Conservation (phyloP, 306 rosid species). For the Alnus glutinosa region DNA sequence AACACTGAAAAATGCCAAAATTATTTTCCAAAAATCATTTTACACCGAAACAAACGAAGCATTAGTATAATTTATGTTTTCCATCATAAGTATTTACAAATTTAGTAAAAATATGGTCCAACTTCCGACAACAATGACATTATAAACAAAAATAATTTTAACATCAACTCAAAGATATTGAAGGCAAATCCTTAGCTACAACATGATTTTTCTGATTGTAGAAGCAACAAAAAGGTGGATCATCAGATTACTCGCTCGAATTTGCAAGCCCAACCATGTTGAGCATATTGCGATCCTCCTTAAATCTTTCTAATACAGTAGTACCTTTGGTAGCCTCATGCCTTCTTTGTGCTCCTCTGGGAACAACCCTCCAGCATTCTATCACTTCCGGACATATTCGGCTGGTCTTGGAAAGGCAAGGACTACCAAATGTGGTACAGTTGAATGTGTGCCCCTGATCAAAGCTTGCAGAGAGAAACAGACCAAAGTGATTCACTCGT, state of each 20-base stretch:
- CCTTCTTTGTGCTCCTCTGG: constrained; percentile 43
- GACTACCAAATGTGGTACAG: constrained; percentile 86
- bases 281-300: constrained; percentile 78
- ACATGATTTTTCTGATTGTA: not conserved
- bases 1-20: too few relatives aligned
- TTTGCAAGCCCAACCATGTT: constrained; percentile 93
- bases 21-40: too few relatives aligned
- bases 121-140: not conserved
- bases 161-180: not conserved
- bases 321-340: constrained; percentile 42
- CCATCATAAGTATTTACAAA: too few relatives aligned
- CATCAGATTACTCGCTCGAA: constrained; percentile 57
- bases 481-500: constrained; percentile 67
- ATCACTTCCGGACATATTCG: constrained; percentile 70
- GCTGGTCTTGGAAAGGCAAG: constrained; percentile 74
- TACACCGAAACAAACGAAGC: too few relatives aligned
- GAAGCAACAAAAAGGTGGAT: not conserved
- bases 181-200: not conserved
- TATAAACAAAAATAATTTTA: not conserved
- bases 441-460: constrained; percentile 80
- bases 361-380: constrained; percentile 89
- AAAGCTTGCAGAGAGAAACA: constrained; percentile 71
- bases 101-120: not conserved
- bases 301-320: constrained; percentile 67
- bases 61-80: too few relatives aligned